Evolutionary conservation across 2,329 filamentous ascomycete genomes (phyloP), one percentile per base, ranked within the genome.

Genomic region (Elsinoe australis): DNA sequence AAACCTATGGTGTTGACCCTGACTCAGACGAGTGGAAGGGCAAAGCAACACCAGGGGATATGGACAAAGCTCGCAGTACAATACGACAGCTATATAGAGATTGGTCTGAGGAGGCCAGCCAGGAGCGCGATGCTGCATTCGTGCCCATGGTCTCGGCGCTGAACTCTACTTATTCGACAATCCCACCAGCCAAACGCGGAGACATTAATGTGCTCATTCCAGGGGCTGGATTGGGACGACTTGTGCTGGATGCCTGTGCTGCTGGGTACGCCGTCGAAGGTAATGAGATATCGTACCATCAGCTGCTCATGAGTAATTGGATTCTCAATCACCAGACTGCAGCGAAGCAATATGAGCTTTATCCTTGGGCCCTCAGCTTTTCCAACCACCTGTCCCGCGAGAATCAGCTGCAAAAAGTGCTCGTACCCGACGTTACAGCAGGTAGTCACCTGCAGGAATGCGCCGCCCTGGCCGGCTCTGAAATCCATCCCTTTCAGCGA

Each of bases 201-300:
- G n/a, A 67, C 4, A 65, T 85, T 39, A 49, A 35, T 35, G 80
- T 98, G 1, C 75, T 98, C 0, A 82, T 96, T 0, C 92, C 92
- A 0, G 92, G 92, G 0, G 89, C 90, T 3, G 92, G 92, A 0
- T 71, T 98, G 2, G 92, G 87, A 2, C 78, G 92, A 10, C 71
- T 96, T 2, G 86, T 96, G 0, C 94, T 94, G 59, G 92, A 98
- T 35, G 72, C 96, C 10, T 87, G 83, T 61, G 70, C 70, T 21
- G 71, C 70, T 1, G 89, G 92, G 8, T 94, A 81, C 64, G 69
- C 76, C 8, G 78, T 80, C 0, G 88, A 95, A 64, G 90, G 90
- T 21, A 96, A 95, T 61, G 71, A 98, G 67, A 94, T 96, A 53
- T 95, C 89, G 2, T 96, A 94, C 61, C 92, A 98, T 64, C 87